Evolutionary conservation across 2,329 filamentous ascomycete species (phyloP).

Genomic region (Scytalidium sp.): DNA sequence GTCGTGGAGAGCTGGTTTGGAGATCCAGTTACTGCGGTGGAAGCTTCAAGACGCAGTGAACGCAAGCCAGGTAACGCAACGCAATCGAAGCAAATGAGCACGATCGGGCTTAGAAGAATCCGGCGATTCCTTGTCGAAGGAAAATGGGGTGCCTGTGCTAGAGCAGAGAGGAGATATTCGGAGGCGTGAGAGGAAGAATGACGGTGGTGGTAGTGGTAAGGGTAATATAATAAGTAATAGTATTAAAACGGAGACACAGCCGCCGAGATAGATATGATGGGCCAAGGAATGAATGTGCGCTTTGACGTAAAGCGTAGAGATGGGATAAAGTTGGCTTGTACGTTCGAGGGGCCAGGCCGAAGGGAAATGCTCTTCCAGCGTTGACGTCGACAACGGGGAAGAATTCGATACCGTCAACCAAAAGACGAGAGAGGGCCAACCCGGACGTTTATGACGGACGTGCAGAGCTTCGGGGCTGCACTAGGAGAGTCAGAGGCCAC

Average conservation of each 20-base stretch:
- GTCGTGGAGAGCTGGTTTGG: too few species aligned
- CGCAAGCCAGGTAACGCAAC: too few species aligned
- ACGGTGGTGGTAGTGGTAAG: too few species aligned
- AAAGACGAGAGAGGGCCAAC: background rate
- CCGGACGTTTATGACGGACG: background rate
- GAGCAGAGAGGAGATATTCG: too few species aligned
- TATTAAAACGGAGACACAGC: background rate
- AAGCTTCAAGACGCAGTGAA: too few species aligned
- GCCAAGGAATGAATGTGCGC: background rate
- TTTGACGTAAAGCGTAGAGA: background rate
- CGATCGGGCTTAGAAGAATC: too few species aligned
- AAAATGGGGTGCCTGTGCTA: too few species aligned
- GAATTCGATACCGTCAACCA: background rate
- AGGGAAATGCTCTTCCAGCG: background rate
- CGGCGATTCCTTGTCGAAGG: too few species aligned
- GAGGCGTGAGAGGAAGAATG: too few species aligned
- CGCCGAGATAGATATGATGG: background rate
- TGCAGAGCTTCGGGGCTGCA: background rate
- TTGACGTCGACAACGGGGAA: background rate
- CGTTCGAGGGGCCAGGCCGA: background rate
- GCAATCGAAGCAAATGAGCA: too few species aligned
- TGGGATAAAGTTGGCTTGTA: background rate
- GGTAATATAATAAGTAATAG: too few species aligned
- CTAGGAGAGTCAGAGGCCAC: background rate
- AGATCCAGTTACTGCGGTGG: too few species aligned